A percentile compares a stretch with the other conserved stretches of the same genome.
Evolutionary conservation across 2,329 filamentous ascomycete species (phyloP).

Genomic region (Penicillium corylophilum): DNA sequence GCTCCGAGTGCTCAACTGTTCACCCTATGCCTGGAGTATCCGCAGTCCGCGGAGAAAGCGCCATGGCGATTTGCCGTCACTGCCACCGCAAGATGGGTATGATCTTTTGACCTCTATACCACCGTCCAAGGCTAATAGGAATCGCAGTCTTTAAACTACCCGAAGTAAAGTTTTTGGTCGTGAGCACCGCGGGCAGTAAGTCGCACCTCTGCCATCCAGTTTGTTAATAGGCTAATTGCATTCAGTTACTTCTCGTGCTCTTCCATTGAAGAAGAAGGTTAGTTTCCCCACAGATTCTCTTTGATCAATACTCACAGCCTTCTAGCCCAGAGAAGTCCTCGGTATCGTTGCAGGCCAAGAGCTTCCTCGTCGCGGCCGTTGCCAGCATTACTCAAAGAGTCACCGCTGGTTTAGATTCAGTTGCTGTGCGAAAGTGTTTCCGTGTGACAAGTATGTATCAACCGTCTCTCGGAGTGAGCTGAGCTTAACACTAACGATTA

Average conservation of each 20-base stretch:
- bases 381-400: slow-evolving; percentile 55
- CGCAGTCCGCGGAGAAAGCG: slow-evolving; percentile 70
- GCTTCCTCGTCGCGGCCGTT: slow-evolving; percentile 54
- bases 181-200: slow-evolving; percentile 58
- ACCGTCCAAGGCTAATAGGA: neutral
- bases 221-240: neutral
- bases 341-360: slow-evolving; percentile 57
- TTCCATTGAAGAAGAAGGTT: slow-evolving; percentile 41
- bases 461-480: too few relatives aligned
- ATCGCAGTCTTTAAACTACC: slow-evolving; percentile 66
- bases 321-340: slow-evolving; percentile 50
- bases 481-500: slow-evolving; percentile 1
- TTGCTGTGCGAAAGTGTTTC: slow-evolving; percentile 57
- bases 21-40: slow-evolving; percentile 63
- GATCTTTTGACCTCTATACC: slow-evolving; percentile 10
- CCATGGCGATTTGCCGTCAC: slow-evolving; percentile 72
- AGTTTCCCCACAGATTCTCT: slow-evolving; percentile 4
- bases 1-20: slow-evolving; percentile 69
- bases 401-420: slow-evolving; percentile 60
- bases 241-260: slow-evolving; percentile 29
- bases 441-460: slow-evolving; percentile 53
- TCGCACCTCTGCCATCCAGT: neutral
- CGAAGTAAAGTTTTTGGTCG: slow-evolving; percentile 73
- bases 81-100: slow-evolving; percentile 75
- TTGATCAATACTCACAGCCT: neutral